Conservation (phyloP, 176 grass and related monocot species). For the Triticum monococcum region DNA sequence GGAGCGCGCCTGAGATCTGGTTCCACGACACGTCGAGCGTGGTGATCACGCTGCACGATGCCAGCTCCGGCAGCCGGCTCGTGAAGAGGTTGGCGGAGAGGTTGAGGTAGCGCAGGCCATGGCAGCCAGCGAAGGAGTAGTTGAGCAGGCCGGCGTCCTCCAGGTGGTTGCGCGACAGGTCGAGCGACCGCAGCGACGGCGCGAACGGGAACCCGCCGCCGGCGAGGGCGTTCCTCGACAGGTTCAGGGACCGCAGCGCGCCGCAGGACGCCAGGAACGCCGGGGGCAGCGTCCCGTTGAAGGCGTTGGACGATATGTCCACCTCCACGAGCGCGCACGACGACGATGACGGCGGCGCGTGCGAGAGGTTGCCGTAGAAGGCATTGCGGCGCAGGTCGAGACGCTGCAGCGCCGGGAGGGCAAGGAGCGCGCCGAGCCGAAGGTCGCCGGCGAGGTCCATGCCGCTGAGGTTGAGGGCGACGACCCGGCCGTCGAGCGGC, state of each 20-base stretch:
- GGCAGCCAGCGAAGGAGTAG: constrained; percentile 71
- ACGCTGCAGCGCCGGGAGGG: constrained; percentile 43
- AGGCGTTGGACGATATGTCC: constrained; percentile 78
- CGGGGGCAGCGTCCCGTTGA: constrained; percentile 58
- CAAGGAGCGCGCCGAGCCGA: constrained; percentile 52
- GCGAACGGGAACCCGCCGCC: constrained; percentile 61
- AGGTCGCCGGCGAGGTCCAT: constrained; percentile 72
- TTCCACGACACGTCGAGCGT: constrained; percentile 74
- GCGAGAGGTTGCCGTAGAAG: constrained; percentile 86
- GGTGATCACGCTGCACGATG: constrained; percentile 50
- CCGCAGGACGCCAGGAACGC: constrained; percentile 60
- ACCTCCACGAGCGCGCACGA: constrained; percentile 53
- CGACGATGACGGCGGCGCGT: constrained; percentile 32
- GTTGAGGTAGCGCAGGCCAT: constrained; percentile 71
- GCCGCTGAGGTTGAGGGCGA: constrained; percentile 60
- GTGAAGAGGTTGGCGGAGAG: constrained; percentile 77
- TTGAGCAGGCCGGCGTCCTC: constrained; percentile 57
- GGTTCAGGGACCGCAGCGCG: constrained; percentile 54
- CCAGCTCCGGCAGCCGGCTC: constrained; percentile 41
- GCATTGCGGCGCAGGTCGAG: constrained; percentile 73
- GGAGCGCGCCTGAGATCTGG: constrained; percentile 64
- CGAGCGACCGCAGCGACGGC: constrained; percentile 56
- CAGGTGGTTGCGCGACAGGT: constrained; percentile 74
- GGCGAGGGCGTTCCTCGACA: constrained; percentile 60
- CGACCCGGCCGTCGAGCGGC: constrained; percentile 36